Conservation (phyloP, 2,329 filamentous ascomycete genomes). For the Sclerotinia minor region DNA sequence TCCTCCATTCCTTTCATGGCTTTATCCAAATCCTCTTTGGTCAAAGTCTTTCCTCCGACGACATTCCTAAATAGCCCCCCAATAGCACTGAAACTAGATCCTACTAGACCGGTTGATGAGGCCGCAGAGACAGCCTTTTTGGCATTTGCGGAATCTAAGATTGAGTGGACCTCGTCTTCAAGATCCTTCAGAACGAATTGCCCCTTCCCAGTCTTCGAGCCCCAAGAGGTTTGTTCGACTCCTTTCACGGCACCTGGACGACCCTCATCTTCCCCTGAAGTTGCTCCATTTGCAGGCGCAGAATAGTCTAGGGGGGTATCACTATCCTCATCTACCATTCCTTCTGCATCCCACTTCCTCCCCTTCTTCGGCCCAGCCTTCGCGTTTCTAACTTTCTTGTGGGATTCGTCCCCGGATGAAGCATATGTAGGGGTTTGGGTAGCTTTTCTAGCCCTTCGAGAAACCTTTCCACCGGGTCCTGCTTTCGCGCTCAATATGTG, state of each 20-base stretch:
- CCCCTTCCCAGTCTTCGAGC: conserved; percentile 78
- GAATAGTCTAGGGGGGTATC: conserved; percentile 87
- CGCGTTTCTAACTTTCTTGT: conserved; percentile 57
- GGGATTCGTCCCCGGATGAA: conserved; percentile 82
- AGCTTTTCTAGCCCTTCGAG: conserved; percentile 76
- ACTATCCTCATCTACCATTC: conserved; percentile 77
- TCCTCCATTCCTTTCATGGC: conserved; percentile 96
- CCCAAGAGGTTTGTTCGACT: conserved; percentile 80
- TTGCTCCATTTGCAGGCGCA: conserved; percentile 53
- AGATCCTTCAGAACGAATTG: conserved; percentile 93
- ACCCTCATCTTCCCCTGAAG: conserved; percentile 55
- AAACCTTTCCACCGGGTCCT: conserved; percentile 75
- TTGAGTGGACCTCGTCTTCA: conserved; percentile 88
- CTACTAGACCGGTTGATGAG: conserved; percentile 65
- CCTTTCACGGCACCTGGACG: conserved; percentile 66
- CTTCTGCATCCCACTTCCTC: conserved; percentile 89
- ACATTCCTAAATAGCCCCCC: conserved; percentile 91
- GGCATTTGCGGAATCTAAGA: conserved; percentile 76
- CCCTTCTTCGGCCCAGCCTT: conserved; percentile 73
- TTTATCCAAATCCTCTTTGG: conserved; percentile 84
- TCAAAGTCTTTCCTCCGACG: conserved; percentile 89
- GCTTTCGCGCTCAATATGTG: conserved; percentile 72
- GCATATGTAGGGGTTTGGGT: conserved; percentile 57
- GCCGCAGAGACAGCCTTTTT: conserved; percentile 51
- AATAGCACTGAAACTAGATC: conserved; percentile 77